These are phyloP conservation scores for Phytophthora kernoviae DNA, from an alignment of 352 stramenopile species.

Conservation along the genomic window DNA sequence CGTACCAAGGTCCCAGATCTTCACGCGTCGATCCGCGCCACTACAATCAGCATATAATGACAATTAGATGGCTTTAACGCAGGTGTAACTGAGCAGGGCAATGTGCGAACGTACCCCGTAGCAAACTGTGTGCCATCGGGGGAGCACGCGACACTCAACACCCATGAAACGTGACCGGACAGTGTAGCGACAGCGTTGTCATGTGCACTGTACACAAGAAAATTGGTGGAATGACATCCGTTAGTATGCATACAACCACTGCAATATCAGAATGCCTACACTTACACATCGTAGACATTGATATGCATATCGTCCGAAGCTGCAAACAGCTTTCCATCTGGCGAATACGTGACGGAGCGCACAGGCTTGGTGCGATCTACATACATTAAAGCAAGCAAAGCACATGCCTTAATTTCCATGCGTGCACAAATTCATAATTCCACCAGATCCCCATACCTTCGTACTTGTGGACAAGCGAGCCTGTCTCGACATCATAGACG, in stretches of 20 bases:
- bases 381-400: constrained; percentile 6
- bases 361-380: constrained; percentile 88
- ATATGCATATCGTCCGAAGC: constrained; percentile 92
- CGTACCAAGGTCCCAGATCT: constrained; percentile 92
- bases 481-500: constrained; percentile 86
- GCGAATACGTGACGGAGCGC: constrained; percentile 83
- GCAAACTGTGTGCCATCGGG: constrained; percentile 87
- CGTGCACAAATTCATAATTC: neutral
- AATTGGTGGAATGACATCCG: neutral
- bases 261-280: constrained; percentile 9
- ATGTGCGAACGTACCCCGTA: constrained; percentile 54
- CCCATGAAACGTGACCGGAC: constrained; percentile 90
- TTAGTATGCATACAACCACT: constrained; percentile 6
- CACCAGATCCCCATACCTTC: constrained; percentile 48
- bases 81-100: neutral
- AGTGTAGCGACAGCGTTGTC: constrained; percentile 82
- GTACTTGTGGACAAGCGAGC: constrained; percentile 83
- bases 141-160: constrained; percentile 85
- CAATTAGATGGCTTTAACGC: constrained; percentile 2
- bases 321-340: constrained; percentile 86
- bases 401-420: constrained; percentile 4
- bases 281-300: constrained; percentile 93
- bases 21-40: constrained; percentile 88
- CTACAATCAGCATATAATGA: constrained; percentile 31
- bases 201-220: constrained; percentile 49